Base-by-base conservation (phyloP, 1,284 basidiomycete species). In the Athelia sp. region DNA sequence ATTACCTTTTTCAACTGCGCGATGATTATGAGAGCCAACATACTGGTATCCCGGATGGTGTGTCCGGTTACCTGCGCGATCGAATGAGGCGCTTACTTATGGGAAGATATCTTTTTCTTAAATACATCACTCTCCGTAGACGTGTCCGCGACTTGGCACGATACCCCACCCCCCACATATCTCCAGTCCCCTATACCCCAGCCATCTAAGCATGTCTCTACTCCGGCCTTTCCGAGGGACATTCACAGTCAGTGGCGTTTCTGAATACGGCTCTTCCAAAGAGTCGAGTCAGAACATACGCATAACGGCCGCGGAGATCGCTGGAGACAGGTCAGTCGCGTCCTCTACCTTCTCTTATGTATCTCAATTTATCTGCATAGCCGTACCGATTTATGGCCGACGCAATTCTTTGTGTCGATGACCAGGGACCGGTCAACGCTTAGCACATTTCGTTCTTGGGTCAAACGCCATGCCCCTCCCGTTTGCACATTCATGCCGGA, bases 401-500 rank as follows among this genome's bases (percentile, higher is more conserved):
- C 59, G 21, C 70, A 72, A 26, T 74, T 83, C 58, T 68, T 72
- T 52, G 67, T 76, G 35, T 71, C 74, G 21, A 58, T 76, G 31
- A 55, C 72, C 23, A 66, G 70, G 43, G 73, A 71, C 22, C 66
- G 67, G 26, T 70, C 72, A 46, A 60, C 74, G 34, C 59, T 80
- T n/a, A 63, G 61, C 45, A 72, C 80, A 38, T 65, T 81, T 42
- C 70, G 76, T 38, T 65, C 68, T 10, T 82, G 79, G 76, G 68
- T 79, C 43, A 68, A 66, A 46, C 67, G 65, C 29, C 65, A 71
- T 53, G 56, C 61, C 24, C 73, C 71, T 31, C 79, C 79, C 21
- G 69, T 78, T 50, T 81, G 75, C 63, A 81, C 81, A 46, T 78
- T 85, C 63, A 77, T 84, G 72, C 75, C 82, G 10, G 78, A 82